phyloP scores from a whole-genome alignment of 2,329 filamentous ascomycete species.

The Polytolypa hystricis region DNA sequence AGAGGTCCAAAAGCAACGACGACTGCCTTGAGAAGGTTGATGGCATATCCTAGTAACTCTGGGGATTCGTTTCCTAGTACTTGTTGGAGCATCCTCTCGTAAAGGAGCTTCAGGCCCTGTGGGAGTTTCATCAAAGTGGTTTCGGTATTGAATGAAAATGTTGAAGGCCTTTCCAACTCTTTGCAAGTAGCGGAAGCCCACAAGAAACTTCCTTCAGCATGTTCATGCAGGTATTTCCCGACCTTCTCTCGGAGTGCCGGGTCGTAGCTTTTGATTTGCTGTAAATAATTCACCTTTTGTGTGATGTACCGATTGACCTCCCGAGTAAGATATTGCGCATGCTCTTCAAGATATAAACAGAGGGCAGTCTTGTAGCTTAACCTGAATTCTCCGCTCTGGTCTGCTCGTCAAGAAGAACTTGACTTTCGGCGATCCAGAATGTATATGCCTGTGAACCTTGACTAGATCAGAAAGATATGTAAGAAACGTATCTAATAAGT shows the following conservation, averaged over 20 bases:
- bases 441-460: neutral
- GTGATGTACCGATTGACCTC: conserved; percentile 18
- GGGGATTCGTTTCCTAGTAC: no score
- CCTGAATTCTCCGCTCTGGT: conserved; percentile 13
- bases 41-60: no score
- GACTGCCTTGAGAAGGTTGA: conserved; percentile 8
- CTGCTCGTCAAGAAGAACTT: conserved; percentile 17
- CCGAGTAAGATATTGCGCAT: conserved; percentile 13
- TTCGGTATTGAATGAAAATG: no score
- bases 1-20: neutral
- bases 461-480: conserved; percentile 9
- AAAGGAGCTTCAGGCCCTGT: no score
- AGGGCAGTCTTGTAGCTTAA: conserved; percentile 11
- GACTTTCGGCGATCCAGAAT: conserved; percentile 9
- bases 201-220: conserved; percentile 23
- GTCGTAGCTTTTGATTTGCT: conserved; percentile 3
- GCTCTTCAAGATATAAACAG: conserved; percentile 17
- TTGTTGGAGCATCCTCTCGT: no score
- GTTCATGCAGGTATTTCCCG: conserved; percentile 12
- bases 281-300: conserved; percentile 14
- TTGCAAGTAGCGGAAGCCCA: conserved; percentile 21
- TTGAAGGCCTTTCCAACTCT: conserved; percentile 11
- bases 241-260: conserved; percentile 4
- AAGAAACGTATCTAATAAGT: conserved; percentile 8
- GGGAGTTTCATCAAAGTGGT: no score